These are phyloP conservation scores for Zymoseptoria brevis DNA, from an alignment of 2,329 filamentous ascomycete species.

Conservation along the genomic window DNA sequence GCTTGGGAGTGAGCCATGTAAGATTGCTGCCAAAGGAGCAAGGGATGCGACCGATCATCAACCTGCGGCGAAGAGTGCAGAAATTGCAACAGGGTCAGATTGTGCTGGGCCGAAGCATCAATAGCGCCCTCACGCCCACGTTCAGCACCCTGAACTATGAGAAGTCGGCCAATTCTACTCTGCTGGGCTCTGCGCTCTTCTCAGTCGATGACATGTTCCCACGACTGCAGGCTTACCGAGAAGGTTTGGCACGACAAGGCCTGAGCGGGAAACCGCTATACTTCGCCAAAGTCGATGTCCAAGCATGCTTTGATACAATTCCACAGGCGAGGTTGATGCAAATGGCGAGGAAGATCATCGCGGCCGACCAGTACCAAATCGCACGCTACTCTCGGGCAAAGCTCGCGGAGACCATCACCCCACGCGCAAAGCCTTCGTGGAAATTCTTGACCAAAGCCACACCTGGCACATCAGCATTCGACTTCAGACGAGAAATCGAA, in stretches of 20 bases:
- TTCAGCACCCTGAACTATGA: constrained; percentile 73
- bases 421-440: constrained; percentile 30
- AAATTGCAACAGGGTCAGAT: constrained; percentile 46
- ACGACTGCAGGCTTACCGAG: constrained; percentile 63
- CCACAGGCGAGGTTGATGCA: constrained; percentile 67
- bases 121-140: constrained; percentile 61
- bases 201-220: constrained; percentile 73
- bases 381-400: constrained; percentile 67
- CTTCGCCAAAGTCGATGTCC: constrained; percentile 88
- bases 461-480: constrained; percentile 20
- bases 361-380: constrained; percentile 59
- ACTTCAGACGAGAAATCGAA: constrained; percentile 25
- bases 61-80: constrained; percentile 61
- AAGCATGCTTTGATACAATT: constrained; percentile 90
- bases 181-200: constrained; percentile 71
- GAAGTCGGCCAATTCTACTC: constrained; percentile 46
- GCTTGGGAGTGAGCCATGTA: constrained; percentile 68
- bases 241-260: constrained; percentile 33
- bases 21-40: constrained; percentile 73
- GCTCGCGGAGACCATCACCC: constrained; percentile 33
- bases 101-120: constrained; percentile 57
- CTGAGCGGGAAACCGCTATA: constrained; percentile 49
- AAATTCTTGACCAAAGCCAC: constrained; percentile 36
- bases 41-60: constrained; percentile 77
- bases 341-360: constrained; percentile 53